Evolutionary conservation across 768 basidiomycete species (phyloP), one percentile per base, ranked within the genome.

Genomic region (Suillus paluster): DNA sequence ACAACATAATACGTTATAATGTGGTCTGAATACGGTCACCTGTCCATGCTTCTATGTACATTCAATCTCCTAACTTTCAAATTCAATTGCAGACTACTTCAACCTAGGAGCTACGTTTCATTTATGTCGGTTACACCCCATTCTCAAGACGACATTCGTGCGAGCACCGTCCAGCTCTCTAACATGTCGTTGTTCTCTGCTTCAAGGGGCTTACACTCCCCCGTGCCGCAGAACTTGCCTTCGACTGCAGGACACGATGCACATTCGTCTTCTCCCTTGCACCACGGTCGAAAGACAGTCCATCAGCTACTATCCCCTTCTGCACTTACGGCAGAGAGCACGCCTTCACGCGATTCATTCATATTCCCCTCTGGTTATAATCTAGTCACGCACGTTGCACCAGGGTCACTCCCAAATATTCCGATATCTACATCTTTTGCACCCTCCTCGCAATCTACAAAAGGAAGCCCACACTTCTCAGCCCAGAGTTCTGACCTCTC

Each of bases 121-220:
- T 69, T 68, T 58, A 53, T 69, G 58, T 59, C 65, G 0, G 54
- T 61, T 11, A 65, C 58, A 9, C 78, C 83, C 10, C 89, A 86
- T 66, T 85, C 86, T 1, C 86, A 86, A 64, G 82, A 83, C 64
- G 79, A 81, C 33, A 93, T 92, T 63, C 85, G 91, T 19, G 78
- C 84, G 38, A 81, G 77, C 64, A 92, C 91, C 0, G 81, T 92
- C 70, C 80, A 87, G 57, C 79, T 93, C 4, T 89, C 90, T 19
- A 79, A 77, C 58, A 81, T 86, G 71, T n/a, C n/a, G n/a, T 75
- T 82, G 5, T 48, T 77, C 11, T 12, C 54, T 59, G 73, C 81
- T 17, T 70, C 76, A 7, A 70, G 61, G 54, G 54, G 38, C 38
- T 39, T 38, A 39, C 10, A 25, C 23, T 55, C 54, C 36, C 54